Evolutionary conservation across 768 basidiomycete species (phyloP), one percentile per base, ranked within the genome.

Genomic region (Lactarius trivialis): DNA sequence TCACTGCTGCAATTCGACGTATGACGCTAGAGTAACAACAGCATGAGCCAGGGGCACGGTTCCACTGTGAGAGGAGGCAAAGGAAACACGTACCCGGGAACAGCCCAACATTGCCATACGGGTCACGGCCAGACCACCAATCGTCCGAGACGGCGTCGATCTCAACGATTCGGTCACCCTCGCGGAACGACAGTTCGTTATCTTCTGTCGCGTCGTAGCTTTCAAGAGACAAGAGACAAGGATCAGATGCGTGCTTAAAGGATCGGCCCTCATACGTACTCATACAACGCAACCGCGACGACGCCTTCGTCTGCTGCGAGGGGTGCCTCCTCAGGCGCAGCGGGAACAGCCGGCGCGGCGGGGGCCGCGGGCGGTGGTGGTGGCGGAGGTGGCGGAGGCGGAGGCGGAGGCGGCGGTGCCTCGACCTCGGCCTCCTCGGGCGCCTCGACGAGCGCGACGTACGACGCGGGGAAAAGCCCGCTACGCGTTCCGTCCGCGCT

Each of bases 191-290:
- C 32, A 97, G 75, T 70, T 97, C 94, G 70, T 98, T 97, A 67
- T 93, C 93, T 71, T 97, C 94, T 0, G 84, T 84, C 0, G 94
- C 91, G 11, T 93, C 91, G 69, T 95, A 96, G 65, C 91, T 94
- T n/a, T 54, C 7, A 58, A 48, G 1, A 55, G 26, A 39, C 24
- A n/a, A n/a, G n/a, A n/a, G n/a, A 30, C 30, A 30, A 34, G 19
- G 48, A 58, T 68, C 58, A 71, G 55, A 43, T 45, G 7, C 2
- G 15, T 2, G 7, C n/a, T 43, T 24, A 43, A 41, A 64, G 5
- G 11, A 21, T 24, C 11, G 43, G 11, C 11, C 43, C 45, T 39
- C 39, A 7, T 33, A 76, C 86, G 68, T 69, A 91, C 88, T 85
- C 86, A 71, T 89, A 93, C 4, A 86, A 67, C 0, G 86, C 87